These are phyloP conservation scores for Solanum dulcamara DNA, from an alignment of 257 asterid genomes.

Conservation along the genomic window DNA sequence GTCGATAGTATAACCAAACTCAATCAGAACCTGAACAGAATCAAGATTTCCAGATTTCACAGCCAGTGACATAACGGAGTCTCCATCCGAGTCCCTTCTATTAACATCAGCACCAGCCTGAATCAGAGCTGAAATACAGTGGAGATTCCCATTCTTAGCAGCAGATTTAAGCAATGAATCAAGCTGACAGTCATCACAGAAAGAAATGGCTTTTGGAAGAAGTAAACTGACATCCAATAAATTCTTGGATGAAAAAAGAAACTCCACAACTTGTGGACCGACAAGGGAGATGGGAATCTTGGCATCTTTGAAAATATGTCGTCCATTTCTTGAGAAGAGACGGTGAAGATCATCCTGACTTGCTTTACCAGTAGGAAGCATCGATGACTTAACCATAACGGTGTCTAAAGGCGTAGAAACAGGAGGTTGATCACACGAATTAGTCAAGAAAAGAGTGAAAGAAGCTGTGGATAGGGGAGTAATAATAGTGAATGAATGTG, in stretches of 20 bases:
- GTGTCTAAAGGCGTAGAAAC: constrained; percentile 35
- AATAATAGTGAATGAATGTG: constrained; percentile 36
- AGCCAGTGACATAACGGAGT: constrained; percentile 31
- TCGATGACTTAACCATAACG: constrained; percentile 40
- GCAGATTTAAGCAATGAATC: constrained; percentile 35
- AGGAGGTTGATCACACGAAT: constrained; percentile 36
- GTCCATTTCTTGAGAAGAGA: constrained; percentile 50
- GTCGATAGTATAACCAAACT: constrained; percentile 29
- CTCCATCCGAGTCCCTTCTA: constrained; percentile 4
- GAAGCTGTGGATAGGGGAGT: constrained; percentile 55
- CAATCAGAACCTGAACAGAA: constrained; percentile 29
- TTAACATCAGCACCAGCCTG: constrained; percentile 62
- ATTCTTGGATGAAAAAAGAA: constrained; percentile 24
- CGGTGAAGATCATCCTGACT: constrained; percentile 53
- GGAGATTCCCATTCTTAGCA: constrained; percentile 22
- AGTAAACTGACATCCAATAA: constrained; percentile 18
- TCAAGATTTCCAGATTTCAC: constrained; percentile 34
- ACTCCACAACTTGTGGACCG: constrained; percentile 47
- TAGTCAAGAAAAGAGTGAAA: constrained; percentile 25
- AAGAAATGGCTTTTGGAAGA: constrained; percentile 33
- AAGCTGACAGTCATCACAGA: constrained; percentile 42
- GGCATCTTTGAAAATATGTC: constrained; percentile 60
- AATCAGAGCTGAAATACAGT: constrained; percentile 25
- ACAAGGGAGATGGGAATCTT: constrained; percentile 39
- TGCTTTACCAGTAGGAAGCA: constrained; percentile 81